phyloP scores from a whole-genome alignment of 2,329 filamentous ascomycete species.

The Nannizzia gypsea region DNA sequence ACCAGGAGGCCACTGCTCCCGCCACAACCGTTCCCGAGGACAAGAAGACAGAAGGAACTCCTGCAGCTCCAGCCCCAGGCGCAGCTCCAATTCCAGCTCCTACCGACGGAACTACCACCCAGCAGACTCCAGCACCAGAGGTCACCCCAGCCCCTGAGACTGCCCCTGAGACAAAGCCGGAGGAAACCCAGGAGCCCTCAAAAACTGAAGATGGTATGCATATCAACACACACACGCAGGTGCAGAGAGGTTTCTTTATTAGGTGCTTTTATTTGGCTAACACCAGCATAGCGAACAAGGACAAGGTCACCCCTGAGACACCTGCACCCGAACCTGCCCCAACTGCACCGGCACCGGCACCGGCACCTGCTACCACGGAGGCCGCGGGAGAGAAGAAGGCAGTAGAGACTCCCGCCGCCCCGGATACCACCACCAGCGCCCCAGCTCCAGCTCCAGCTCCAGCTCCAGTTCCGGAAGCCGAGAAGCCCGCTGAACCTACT shows the following conservation, averaged over 20 bases:
- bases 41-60: slow-evolving; percentile 10
- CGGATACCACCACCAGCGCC: slow-evolving; percentile 7
- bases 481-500: slow-evolving; percentile 7
- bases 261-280: background rate
- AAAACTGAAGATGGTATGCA: background rate
- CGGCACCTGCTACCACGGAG: too few relatives aligned
- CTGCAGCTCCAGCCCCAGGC: slow-evolving; percentile 11
- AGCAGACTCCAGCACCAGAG: slow-evolving; percentile 1
- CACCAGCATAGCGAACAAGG: background rate
- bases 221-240: slow-evolving; percentile 13
- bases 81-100: slow-evolving; percentile 11
- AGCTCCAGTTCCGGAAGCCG: slow-evolving; percentile 7
- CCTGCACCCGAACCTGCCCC: background rate
- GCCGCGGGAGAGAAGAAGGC: background rate
- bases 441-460: slow-evolving; percentile 8
- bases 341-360: too few relatives aligned
- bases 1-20: slow-evolving; percentile 7
- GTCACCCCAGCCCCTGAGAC: slow-evolving; percentile 11
- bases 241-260: background rate
- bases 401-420: background rate
- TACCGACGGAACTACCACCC: slow-evolving; percentile 10
- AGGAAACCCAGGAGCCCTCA: slow-evolving; percentile 20
- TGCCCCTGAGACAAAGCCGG: slow-evolving; percentile 9
- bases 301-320: background rate
- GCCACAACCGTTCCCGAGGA: slow-evolving; percentile 9